Evolutionary conservation across 202 grass and related monocot species (phyloP), one percentile per base, ranked within the genome.

Genomic region (Schoenoplectus tabernaemontani): DNA sequence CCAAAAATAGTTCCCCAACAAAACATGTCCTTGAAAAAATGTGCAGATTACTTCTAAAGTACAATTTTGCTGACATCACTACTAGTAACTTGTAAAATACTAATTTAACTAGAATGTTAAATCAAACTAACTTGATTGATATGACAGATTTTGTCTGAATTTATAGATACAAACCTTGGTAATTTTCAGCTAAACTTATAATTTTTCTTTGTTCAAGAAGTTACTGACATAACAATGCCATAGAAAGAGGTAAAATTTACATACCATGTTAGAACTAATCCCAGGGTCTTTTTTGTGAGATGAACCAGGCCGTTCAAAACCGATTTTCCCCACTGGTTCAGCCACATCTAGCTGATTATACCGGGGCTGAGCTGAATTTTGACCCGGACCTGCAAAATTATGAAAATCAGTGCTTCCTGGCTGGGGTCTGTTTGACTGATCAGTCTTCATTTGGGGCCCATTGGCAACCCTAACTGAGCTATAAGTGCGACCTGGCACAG

Each of bases 271-370:
- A 64, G 78, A 32, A 54, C 82, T 84, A n/a, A 64, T 79, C 59
- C 43, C 77, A 9, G 47, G 46, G 34, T 90, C 86, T 69, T 88
- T 86, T 30, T 88, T 85, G 87, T 84, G 80, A 64, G 78, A 33
- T 34, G 85, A 84, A 24, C 57, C 76, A 1, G 85, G 82, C 43
- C 70, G 39, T 42, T 87, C 89, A 39, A 91, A 64, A 64, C 82
- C 81, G 9, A 65, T 80, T 69, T 81, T 80, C 19, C 79, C 83
- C 11, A 56, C 42, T 5, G 87, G 83, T 78, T 90, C 89, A 20
- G 87, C 79, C 64, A 95, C 83, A 85, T 98, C 91, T 28, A 98
- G 79, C 5, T 88, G 66, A 67, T 89, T 95, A 88, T 91, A 89
- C 73, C 70, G 83, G 80, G 84, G 59, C 82, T 87, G 88, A 39